Conservation (phyloP, 1,139 yeast species). For the Ogataea hybrid region DNA sequence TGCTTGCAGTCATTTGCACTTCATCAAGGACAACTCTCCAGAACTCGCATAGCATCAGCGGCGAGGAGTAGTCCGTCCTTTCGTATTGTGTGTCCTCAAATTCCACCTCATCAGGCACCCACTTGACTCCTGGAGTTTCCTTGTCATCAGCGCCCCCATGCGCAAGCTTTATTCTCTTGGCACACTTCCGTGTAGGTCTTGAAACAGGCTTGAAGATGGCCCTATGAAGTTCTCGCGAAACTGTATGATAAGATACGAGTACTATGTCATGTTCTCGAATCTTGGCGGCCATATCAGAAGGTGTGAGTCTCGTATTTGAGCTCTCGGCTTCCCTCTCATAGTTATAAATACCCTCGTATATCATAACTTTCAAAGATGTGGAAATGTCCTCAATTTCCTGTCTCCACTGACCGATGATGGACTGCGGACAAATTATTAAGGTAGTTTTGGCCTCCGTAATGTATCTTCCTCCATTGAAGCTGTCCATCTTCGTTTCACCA, state of each 20-base stretch:
- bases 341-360: constrained; percentile 60
- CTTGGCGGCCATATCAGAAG: constrained; percentile 38
- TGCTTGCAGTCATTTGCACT: constrained; percentile 86
- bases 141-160: constrained; percentile 1
- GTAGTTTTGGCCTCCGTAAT: constrained; percentile 66
- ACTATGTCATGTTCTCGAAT: constrained; percentile 61
- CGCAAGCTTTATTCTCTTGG: constrained; percentile 25
- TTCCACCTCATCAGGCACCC: constrained; percentile 23
- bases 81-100: constrained; percentile 23
- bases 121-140: constrained; percentile 13
- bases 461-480: constrained; percentile 41
- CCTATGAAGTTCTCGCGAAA: constrained; percentile 75
- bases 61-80: constrained; percentile 65
- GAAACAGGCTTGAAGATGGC: constrained; percentile 67
- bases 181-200: constrained; percentile 48
- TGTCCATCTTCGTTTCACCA: constrained; percentile 31
- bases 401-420: constrained; percentile 82
- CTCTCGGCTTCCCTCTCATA: constrained; percentile 32
- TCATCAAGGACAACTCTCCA: constrained; percentile 92
- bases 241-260: constrained; percentile 69
- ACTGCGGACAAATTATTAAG: constrained; percentile 78
- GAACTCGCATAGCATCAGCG: constrained; percentile 79
- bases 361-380: constrained; percentile 51
- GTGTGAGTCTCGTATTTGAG: constrained; percentile 31
- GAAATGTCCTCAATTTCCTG: constrained; percentile 66